A percentile compares a stretch with the other conserved stretches of the same genome.
Conservation (phyloP, 805 yeast species). For the Kodamaea jinghongensis region DNA sequence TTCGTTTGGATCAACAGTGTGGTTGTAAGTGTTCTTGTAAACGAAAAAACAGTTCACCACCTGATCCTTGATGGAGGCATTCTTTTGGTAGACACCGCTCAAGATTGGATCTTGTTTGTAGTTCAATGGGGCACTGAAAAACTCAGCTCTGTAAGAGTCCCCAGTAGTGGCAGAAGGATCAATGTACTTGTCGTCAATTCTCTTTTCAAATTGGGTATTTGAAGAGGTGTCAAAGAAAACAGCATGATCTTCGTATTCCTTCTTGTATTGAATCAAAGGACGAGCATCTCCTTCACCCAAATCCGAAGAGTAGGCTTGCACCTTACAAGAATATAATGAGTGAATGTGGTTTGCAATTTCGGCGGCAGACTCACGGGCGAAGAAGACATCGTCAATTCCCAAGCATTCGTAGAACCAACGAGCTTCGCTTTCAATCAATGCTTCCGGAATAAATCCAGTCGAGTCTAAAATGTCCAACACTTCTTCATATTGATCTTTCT, state of each 20-base stretch:
- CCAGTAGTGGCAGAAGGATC: constrained; percentile 44
- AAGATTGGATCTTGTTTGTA: constrained; percentile 45
- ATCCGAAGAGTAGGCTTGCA: constrained; percentile 76
- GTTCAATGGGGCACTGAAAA: constrained; percentile 66
- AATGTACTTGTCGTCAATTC: constrained; percentile 79
- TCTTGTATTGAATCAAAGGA: constrained; percentile 65
- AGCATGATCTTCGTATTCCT: constrained; percentile 82
- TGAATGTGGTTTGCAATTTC: constrained; percentile 82
- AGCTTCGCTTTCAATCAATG: constrained; percentile 80
- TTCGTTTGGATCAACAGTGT: constrained; percentile 27
- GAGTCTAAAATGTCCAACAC: constrained; percentile 80
- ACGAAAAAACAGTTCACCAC: constrained; percentile 75
- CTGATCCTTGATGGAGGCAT: constrained; percentile 40
- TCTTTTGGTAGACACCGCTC: constrained; percentile 35
- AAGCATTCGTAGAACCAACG: constrained; percentile 83
- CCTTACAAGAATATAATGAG: constrained; percentile 87
- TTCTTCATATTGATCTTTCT: constrained; percentile 72
- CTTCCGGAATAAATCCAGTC: constrained; percentile 87
- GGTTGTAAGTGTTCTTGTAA: constrained; percentile 55
- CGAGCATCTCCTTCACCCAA: constrained; percentile 38
- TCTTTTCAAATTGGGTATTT: constrained; percentile 59
- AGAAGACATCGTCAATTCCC: constrained; percentile 90
- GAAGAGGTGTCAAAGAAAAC: constrained; percentile 79
- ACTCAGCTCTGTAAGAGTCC: constrained; percentile 67
- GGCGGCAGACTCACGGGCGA: constrained; percentile 78